Conservation (phyloP, 148 eudicot genomes). For the Spergularia marina region DNA sequence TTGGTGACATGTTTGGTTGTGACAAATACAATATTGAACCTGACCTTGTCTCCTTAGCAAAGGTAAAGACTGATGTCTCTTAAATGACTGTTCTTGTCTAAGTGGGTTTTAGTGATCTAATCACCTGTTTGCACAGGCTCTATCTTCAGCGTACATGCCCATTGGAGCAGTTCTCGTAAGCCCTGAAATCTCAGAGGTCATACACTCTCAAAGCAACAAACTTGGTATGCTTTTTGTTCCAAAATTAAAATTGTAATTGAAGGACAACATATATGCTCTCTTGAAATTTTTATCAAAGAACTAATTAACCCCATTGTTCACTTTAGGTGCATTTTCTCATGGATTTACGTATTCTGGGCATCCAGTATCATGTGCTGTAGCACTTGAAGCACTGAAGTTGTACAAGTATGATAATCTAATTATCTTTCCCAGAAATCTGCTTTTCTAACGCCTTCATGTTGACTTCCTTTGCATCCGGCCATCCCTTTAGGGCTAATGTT, state of each 20-base stretch:
- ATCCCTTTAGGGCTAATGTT: background rate
- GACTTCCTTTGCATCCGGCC: background rate
- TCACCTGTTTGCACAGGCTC: constrained; percentile 50
- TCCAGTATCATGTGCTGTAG: constrained; percentile 95
- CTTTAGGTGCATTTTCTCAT: constrained; percentile 73
- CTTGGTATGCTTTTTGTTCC: constrained; percentile 53
- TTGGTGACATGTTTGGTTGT: constrained; percentile 90
- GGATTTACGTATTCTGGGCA: constrained; percentile 98
- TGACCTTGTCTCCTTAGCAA: constrained; percentile 89
- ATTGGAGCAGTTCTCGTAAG: constrained; percentile 95
- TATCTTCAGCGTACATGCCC: constrained; percentile 94
- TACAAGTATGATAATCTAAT: constrained; percentile 67
- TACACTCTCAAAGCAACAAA: constrained; percentile 81
- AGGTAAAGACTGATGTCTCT: constrained; percentile 42
- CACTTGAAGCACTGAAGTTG: constrained; percentile 79
- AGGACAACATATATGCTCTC: background rate
- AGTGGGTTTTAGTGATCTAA: background rate
- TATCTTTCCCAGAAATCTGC: constrained; percentile 3
- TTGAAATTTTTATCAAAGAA: background rate
- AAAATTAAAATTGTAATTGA: background rate
- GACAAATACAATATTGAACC: constrained; percentile 92
- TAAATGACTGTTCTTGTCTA: constrained; percentile 2
- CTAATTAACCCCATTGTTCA: constrained; percentile 2
- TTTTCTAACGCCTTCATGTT: background rate
- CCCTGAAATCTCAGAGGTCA: constrained; percentile 79